Percentiles rank a stretch among this genome's conserved stretches.
phyloP scores from a whole-genome alignment of 2,329 filamentous ascomycete genomes.

The Ceratocystis destructans region DNA sequence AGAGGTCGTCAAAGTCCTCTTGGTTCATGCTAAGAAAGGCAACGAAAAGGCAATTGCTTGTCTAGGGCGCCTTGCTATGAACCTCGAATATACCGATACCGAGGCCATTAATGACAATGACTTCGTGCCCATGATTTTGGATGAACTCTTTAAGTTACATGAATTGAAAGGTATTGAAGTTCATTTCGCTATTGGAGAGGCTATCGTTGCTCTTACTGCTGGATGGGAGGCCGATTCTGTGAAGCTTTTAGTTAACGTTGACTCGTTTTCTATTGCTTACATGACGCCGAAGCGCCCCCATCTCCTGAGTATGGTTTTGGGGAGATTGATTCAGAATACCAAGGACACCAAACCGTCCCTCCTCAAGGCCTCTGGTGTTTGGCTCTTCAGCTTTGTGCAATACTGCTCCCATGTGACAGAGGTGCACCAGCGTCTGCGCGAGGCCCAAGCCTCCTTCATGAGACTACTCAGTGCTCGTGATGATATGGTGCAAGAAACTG shows the following conservation, averaged over 20 bases:
- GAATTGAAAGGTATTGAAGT: slow-evolving; percentile 76
- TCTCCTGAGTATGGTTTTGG: slow-evolving; percentile 43
- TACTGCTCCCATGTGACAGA: slow-evolving; percentile 69
- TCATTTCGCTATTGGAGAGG: slow-evolving; percentile 83
- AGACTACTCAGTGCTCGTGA: slow-evolving; percentile 75
- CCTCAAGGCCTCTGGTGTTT: slow-evolving; percentile 85
- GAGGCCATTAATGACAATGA: slow-evolving; percentile 25
- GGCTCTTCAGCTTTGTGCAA: slow-evolving; percentile 83
- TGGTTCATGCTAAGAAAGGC: slow-evolving; percentile 58
- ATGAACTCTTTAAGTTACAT: slow-evolving; percentile 60
- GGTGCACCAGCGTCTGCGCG: slow-evolving; percentile 58
- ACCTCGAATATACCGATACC: slow-evolving; percentile 33
- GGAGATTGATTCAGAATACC: slow-evolving; percentile 64
- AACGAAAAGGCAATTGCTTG: slow-evolving; percentile 71
- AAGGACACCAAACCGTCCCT: slow-evolving; percentile 76
- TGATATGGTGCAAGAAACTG: slow-evolving; percentile 89
- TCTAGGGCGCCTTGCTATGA: slow-evolving; percentile 61
- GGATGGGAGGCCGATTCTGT: slow-evolving; percentile 78
- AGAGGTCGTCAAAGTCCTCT: slow-evolving; percentile 47
- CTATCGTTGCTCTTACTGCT: slow-evolving; percentile 60
- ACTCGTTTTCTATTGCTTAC: slow-evolving; percentile 30
- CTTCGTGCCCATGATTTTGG: slow-evolving; percentile 43
- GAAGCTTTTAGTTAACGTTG: slow-evolving; percentile 61
- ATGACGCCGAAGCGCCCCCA: slow-evolving; percentile 29
- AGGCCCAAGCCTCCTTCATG: slow-evolving; percentile 80